Percentiles rank a stretch among this genome's conserved stretches.
Evolutionary conservation across 495 filamentous ascomycete genomes (phyloP).

Genomic region (Podospora anserina): DNA sequence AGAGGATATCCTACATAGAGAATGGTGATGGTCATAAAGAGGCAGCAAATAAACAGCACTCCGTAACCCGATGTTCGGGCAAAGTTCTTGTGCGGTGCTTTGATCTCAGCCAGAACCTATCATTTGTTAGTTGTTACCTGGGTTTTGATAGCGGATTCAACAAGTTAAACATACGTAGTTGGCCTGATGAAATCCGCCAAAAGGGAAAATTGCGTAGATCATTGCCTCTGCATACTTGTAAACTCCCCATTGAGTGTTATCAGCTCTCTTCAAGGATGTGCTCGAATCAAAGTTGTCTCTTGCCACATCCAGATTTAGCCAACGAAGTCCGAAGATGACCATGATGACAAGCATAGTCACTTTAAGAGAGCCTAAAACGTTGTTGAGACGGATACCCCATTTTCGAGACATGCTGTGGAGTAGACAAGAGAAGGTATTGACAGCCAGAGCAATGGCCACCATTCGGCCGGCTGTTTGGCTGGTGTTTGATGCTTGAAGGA

Average conservation of each 20-base stretch:
- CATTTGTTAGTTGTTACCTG: background rate
- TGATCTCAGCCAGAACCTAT: slow-evolving; percentile 25
- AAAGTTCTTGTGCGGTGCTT: slow-evolving; percentile 22
- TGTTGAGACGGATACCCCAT: slow-evolving; percentile 26
- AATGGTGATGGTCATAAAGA: slow-evolving; percentile 13
- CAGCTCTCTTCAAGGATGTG: slow-evolving; percentile 12
- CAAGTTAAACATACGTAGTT: slow-evolving; percentile 17
- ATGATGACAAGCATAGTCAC: slow-evolving; percentile 39
- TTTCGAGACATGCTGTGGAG: slow-evolving; percentile 37
- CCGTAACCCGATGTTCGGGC: slow-evolving; percentile 44
- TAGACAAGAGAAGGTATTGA: slow-evolving; percentile 50
- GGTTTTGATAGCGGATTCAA: background rate
- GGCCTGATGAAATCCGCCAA: slow-evolving; percentile 26
- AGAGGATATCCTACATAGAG: slow-evolving; percentile 11
- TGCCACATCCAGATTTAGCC: slow-evolving; percentile 12
- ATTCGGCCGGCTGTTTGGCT: slow-evolving; percentile 6
- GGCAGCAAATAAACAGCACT: slow-evolving; percentile 26
- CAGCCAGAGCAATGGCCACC: slow-evolving; percentile 19
- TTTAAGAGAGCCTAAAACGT: slow-evolving; percentile 20
- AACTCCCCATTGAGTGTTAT: slow-evolving; percentile 13
- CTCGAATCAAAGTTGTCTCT: slow-evolving; percentile 16
- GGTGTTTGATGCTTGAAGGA: slow-evolving; percentile 11
- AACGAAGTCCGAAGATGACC: slow-evolving; percentile 18
- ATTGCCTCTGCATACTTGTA: slow-evolving; percentile 43
- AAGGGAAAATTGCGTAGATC: slow-evolving; percentile 22